A percentile compares a stretch with the other conserved stretches of the same genome.
These are phyloP conservation scores for Starmerella floris DNA, from an alignment of 805 yeast genomes.

Conservation along the genomic window DNA sequence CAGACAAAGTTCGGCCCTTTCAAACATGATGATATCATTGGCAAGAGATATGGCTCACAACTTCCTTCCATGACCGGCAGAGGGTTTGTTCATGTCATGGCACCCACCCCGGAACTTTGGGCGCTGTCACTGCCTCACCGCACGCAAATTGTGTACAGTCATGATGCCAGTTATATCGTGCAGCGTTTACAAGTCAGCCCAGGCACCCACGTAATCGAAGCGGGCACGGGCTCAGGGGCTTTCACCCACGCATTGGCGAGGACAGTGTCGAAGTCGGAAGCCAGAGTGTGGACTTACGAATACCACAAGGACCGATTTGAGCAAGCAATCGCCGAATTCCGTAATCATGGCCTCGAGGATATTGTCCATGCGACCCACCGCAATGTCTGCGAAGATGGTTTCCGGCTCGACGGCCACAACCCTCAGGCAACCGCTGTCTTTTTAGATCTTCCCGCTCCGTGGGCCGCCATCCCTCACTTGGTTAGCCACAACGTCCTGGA, in stretches of 20 bases:
- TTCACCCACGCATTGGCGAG: conserved; percentile 88
- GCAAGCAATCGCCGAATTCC: conserved; percentile 70
- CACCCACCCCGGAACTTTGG: conserved; percentile 95
- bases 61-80: conserved; percentile 50
- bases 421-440: conserved; percentile 55
- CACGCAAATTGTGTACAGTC: conserved; percentile 94
- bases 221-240: conserved; percentile 97
- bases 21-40: conserved; percentile 74
- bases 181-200: conserved; percentile 65
- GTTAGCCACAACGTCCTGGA: conserved; percentile 28
- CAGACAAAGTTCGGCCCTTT: conserved; percentile 85
- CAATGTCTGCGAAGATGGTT: conserved; percentile 85
- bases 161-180: conserved; percentile 82
- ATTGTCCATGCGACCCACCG: conserved; percentile 68
- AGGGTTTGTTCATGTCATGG: conserved; percentile 74
- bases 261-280: conserved; percentile 41
- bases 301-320: conserved; percentile 73
- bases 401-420: conserved; percentile 29
- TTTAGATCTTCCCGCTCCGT: conserved; percentile 89
- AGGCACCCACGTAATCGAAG: conserved; percentile 76
- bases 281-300: conserved; percentile 71
- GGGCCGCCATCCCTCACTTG: conserved; percentile 82
- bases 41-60: conserved; percentile 71
- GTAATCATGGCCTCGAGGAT: conserved; percentile 48
- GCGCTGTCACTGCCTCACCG: conserved; percentile 90